These are phyloP conservation scores for Stylosanthes scabra DNA, from an alignment of 331 rosid genomes.

Conservation along the genomic window DNA sequence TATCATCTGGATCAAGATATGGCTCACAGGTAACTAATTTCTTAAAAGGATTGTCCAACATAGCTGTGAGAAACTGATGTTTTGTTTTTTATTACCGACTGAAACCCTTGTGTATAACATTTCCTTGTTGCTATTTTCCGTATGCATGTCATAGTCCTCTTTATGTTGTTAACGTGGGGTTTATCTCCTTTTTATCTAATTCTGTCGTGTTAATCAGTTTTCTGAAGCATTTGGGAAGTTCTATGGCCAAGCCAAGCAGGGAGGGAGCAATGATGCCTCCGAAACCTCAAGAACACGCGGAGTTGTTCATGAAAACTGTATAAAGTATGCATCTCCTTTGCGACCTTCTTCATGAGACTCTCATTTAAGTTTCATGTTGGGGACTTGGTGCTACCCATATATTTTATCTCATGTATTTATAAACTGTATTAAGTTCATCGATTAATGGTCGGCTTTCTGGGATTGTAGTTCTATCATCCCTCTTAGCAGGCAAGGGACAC, in stretches of 20 bases:
- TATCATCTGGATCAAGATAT: constrained; percentile 71
- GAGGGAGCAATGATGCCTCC: constrained; percentile 60
- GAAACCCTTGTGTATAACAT: not conserved
- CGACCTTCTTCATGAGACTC: constrained; percentile 7
- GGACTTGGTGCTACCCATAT: constrained; percentile 9
- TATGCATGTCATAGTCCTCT: constrained; percentile 19
- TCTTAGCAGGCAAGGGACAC: constrained; percentile 54
- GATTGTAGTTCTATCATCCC: constrained; percentile 76
- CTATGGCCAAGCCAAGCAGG: constrained; percentile 78
- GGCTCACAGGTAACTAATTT: constrained; percentile 75
- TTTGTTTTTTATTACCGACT: not conserved
- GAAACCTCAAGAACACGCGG: constrained; percentile 79
- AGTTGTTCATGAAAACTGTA: constrained; percentile 84
- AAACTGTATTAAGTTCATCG: constrained; percentile 10
- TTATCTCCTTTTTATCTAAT: constrained; percentile 13
- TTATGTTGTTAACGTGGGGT: constrained; percentile 6
- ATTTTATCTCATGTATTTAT: not conserved
- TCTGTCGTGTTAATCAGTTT: constrained; percentile 51
- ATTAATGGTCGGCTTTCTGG: constrained; percentile 37
- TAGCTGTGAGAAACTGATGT: constrained; percentile 16
- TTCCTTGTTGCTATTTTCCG: constrained; percentile 5
- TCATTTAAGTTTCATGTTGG: constrained; percentile 19
- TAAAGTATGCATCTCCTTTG: constrained; percentile 59
- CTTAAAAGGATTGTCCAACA: constrained; percentile 3
- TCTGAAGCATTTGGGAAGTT: constrained; percentile 94